These are phyloP conservation scores for Ascochyta rabiei DNA, from an alignment of 2,329 filamentous ascomycete species.

Conservation along the genomic window DNA sequence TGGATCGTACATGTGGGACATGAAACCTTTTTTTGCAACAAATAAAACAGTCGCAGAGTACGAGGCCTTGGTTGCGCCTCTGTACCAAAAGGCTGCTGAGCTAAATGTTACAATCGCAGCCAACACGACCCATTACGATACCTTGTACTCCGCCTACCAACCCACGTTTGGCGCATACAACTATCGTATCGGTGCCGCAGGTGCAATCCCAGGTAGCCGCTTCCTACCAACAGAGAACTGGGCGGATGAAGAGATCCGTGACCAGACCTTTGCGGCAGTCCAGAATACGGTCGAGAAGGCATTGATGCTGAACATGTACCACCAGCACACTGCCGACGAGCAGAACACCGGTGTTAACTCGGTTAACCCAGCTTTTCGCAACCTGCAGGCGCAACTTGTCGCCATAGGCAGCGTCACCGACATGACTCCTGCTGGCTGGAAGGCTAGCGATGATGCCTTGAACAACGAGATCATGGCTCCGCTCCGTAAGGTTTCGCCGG, in stretches of 20 bases:
- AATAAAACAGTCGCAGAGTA: conserved; percentile 33
- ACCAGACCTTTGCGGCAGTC: conserved; percentile 34
- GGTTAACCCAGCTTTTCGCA: conserved; percentile 41
- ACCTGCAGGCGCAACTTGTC: conserved; percentile 32
- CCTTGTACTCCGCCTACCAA: conserved; percentile 40
- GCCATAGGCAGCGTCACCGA: conserved; percentile 28
- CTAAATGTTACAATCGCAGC: conserved; percentile 33
- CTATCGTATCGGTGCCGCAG: conserved; percentile 37
- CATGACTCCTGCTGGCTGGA: conserved; percentile 32
- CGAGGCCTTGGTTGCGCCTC: conserved; percentile 31
- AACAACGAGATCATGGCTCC: conserved; percentile 32
- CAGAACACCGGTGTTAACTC: conserved; percentile 29
- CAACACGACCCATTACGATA: conserved; percentile 32
- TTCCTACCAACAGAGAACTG: conserved; percentile 46
- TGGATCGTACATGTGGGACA: conserved; percentile 31
- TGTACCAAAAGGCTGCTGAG: conserved; percentile 29
- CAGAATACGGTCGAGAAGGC: conserved; percentile 31
- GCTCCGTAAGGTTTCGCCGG: conserved; percentile 29
- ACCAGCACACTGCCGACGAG: conserved; percentile 33
- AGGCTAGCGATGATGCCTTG: conserved; percentile 23
- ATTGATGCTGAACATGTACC: conserved; percentile 30
- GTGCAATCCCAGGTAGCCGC: conserved; percentile 41
- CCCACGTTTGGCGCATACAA: conserved; percentile 33
- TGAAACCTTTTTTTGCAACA: conserved; percentile 38
- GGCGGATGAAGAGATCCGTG: conserved; percentile 31